Conservation (phyloP, 1,284 basidiomycete genomes). For the Tremellales sp. region DNA sequence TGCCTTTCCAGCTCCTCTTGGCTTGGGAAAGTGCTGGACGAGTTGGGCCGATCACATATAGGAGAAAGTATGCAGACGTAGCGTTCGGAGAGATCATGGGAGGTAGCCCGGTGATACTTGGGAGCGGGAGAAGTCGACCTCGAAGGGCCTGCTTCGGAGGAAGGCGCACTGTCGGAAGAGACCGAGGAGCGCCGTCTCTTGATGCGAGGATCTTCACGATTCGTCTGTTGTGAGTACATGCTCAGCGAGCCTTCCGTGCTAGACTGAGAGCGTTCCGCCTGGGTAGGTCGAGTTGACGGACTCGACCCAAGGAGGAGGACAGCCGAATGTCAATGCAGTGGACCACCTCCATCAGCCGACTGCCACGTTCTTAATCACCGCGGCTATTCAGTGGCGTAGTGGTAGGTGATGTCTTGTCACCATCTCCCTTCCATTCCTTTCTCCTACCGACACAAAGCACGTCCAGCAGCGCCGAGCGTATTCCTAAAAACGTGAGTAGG, state of each 20-base stretch:
- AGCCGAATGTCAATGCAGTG: constrained; percentile 4
- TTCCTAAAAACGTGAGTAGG: neutral
- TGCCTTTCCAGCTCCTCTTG: constrained; percentile 70
- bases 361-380: constrained; percentile 12
- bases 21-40: constrained; percentile 59
- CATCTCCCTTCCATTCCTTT: neutral
- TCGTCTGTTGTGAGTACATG: neutral
- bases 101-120: constrained; percentile 28
- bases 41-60: constrained; percentile 64
- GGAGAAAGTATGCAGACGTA: constrained; percentile 73
- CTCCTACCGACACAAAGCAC: neutral
- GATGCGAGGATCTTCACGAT: neutral
- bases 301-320: neutral
- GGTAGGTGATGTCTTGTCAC: neutral
- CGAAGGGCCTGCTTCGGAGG: constrained; percentile 5
- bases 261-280: constrained; percentile 58
- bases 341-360: constrained; percentile 20
- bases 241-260: neutral
- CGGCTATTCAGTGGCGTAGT: neutral
- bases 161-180: constrained; percentile 4
- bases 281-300: neutral
- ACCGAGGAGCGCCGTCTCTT: too few relatives aligned
- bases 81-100: constrained; percentile 3
- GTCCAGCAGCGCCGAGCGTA: neutral
- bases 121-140: constrained; percentile 13